Percentiles rank a stretch among this genome's conserved stretches.
phyloP scores from a whole-genome alignment of 108 stramenopile genomes.

The Pelagomonas calceolata region DNA sequence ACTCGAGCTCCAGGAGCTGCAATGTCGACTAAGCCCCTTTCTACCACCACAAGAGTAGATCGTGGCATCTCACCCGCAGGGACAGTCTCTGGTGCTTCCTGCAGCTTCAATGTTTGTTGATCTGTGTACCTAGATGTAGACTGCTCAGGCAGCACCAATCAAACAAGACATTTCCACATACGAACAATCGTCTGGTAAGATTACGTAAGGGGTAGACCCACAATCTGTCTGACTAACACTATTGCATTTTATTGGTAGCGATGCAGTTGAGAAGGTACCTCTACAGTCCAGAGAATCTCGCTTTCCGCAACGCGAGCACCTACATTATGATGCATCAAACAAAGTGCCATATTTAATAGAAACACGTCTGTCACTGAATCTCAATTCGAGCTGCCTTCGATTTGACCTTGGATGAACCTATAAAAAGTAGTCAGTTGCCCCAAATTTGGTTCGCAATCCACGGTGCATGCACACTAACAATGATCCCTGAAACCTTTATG shows the following conservation, averaged over 20 bases:
- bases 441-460: too few relatives aligned
- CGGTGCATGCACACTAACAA: constrained; percentile 56
- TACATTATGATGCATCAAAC: too few relatives aligned
- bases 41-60: constrained; percentile 74
- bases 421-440: too few relatives aligned
- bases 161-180: too few relatives aligned
- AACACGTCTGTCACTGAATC: constrained; percentile 53
- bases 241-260: not conserved
- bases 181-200: constrained; percentile 58
- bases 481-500: constrained; percentile 85
- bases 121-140: constrained; percentile 57
- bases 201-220: constrained; percentile 67
- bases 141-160: too few relatives aligned
- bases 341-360: too few relatives aligned
- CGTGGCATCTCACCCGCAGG: constrained; percentile 95
- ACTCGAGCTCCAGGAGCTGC: constrained; percentile 92
- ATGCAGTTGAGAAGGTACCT: not conserved
- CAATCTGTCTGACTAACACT: constrained; percentile 40
- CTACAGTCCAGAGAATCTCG: too few relatives aligned
- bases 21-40: constrained; percentile 73
- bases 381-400: constrained; percentile 65
- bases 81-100: constrained; percentile 83
- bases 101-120: constrained; percentile 90
- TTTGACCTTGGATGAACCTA: constrained; percentile 38
- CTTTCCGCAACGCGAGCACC: too few relatives aligned